These are phyloP conservation scores for Trichoderma pleuroti DNA, from an alignment of 2,329 filamentous ascomycete species.

Conservation along the genomic window DNA sequence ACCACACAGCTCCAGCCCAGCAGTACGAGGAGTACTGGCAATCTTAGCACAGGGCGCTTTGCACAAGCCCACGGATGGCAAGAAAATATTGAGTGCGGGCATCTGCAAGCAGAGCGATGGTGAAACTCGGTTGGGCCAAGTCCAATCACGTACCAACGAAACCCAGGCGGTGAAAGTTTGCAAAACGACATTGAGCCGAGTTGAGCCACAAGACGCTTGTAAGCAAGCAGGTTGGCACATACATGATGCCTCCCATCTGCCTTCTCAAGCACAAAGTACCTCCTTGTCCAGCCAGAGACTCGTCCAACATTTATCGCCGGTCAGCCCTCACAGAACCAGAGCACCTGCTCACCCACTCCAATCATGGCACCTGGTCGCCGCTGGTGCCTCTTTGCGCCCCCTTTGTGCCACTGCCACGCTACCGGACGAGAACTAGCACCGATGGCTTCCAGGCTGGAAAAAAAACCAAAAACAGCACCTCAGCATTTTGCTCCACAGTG, in stretches of 20 bases:
- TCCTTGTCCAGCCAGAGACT: neutral
- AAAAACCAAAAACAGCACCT: neutral
- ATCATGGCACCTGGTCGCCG: neutral
- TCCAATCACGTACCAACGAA: neutral
- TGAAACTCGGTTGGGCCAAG: slow-evolving; percentile 9
- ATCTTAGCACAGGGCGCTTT: neutral
- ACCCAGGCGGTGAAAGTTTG: slow-evolving; percentile 1
- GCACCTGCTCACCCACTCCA: neutral
- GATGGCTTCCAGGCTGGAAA: neutral
- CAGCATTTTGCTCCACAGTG: neutral
- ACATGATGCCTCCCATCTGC: neutral
- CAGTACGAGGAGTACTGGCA: neutral
- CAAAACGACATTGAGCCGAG: neutral
- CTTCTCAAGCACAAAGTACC: neutral
- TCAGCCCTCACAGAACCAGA: neutral
- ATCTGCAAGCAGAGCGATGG: slow-evolving; percentile 1
- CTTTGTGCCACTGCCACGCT: neutral
- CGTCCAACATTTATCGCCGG: neutral
- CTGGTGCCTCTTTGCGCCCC: neutral
- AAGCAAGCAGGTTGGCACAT: neutral
- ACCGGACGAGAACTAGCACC: neutral
- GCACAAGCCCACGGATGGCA: neutral
- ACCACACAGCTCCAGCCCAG: neutral
- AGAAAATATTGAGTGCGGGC: neutral
- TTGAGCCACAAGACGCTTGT: neutral